Percentiles rank a stretch among this genome's conserved stretches.
Conservation (phyloP, 2,329 filamentous ascomycete species). For the Sordariomycetes sp. region DNA sequence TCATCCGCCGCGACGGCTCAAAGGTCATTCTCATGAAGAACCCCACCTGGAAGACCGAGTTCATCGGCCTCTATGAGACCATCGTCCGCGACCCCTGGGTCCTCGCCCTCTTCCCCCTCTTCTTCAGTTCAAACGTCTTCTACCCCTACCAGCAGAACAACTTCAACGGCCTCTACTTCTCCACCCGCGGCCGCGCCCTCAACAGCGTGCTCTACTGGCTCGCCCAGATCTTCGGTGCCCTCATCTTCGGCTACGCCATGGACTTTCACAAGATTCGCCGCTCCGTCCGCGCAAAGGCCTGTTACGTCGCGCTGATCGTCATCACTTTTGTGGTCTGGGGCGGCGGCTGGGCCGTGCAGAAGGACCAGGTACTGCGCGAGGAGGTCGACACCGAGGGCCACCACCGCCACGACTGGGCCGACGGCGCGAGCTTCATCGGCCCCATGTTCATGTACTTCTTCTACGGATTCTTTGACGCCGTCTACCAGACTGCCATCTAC, state of each 20-base stretch:
- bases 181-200: constrained; percentile 43
- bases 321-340: constrained; percentile 74
- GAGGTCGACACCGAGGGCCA: constrained; percentile 11
- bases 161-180: constrained; percentile 40
- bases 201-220: constrained; percentile 72
- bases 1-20: constrained; percentile 66
- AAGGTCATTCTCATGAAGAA: constrained; percentile 82
- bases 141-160: constrained; percentile 43
- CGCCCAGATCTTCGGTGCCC: constrained; percentile 65
- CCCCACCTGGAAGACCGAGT: constrained; percentile 71
- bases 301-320: constrained; percentile 46
- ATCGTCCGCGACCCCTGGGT: constrained; percentile 60
- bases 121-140: constrained; percentile 41
- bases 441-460: constrained; percentile 86
- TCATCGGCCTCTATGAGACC: constrained; percentile 63
- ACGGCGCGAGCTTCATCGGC: constrained; percentile 48
- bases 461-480: constrained; percentile 79
- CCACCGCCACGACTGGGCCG: constrained; percentile 45
- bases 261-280: constrained; percentile 49
- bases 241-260: constrained; percentile 58
- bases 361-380: constrained; percentile 38
- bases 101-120: constrained; percentile 50
- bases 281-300: constrained; percentile 51
- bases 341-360: constrained; percentile 68
- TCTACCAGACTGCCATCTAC: constrained; percentile 84